These are phyloP conservation scores for Eucalyptus cloeziana DNA, from an alignment of 345 rosid species.

Conservation along the genomic window DNA sequence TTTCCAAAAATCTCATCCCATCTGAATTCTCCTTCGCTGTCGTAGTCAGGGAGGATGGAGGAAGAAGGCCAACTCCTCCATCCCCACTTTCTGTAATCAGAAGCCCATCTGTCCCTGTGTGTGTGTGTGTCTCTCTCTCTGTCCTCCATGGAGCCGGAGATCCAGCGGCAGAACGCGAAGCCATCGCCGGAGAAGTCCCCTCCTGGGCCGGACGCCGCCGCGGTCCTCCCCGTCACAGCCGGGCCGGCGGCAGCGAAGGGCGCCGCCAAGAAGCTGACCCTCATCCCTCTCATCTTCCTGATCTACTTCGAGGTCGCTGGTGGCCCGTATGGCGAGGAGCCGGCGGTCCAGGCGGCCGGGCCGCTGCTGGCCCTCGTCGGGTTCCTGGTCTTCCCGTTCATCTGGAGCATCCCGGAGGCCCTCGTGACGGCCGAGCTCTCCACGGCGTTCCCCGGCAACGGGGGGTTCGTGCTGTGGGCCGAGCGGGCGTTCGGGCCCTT, in stretches of 20 bases:
- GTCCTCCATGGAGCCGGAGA: not conserved
- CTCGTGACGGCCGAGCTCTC: conserved; percentile 84
- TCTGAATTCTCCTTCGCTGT: not conserved
- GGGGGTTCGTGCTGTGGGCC: conserved; percentile 85
- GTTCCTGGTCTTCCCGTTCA: conserved; percentile 67
- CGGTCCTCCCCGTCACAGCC: not conserved
- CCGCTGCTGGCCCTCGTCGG: conserved; percentile 63
- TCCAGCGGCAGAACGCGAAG: not conserved
- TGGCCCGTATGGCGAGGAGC: conserved; percentile 77
- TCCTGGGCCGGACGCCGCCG: not conserved
- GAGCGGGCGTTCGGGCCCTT: conserved; percentile 67
- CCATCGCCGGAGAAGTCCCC: not conserved
- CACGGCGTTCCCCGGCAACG: conserved; percentile 77
- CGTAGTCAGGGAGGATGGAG: not conserved
- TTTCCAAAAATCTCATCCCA: not conserved
- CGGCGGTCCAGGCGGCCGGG: conserved; percentile 69
- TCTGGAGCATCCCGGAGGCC: conserved; percentile 89
- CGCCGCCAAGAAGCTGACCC: conserved; percentile 35
- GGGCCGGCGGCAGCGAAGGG: not conserved
- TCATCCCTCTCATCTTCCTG: conserved; percentile 70
- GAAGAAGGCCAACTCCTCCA: not conserved
- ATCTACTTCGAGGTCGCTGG: conserved; percentile 94
- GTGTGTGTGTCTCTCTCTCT: not conserved
- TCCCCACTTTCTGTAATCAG: not conserved
- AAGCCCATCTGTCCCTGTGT: not conserved